Evolutionary conservation across 2,329 filamentous ascomycete species (phyloP).

Genomic region (Neonectria punicea): DNA sequence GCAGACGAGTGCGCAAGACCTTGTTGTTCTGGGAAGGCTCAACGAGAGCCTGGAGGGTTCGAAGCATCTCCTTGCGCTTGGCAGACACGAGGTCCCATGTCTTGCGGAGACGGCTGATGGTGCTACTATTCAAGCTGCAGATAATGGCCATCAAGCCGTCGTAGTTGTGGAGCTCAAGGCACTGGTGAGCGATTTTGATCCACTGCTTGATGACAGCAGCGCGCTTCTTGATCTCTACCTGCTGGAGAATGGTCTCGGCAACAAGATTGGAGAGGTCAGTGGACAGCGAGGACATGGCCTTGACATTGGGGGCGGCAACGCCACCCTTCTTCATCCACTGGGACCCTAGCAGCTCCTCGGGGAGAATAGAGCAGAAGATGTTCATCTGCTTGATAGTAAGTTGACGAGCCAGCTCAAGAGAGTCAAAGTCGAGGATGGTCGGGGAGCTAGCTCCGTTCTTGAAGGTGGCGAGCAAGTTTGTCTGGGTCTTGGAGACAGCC

Average conservation of each 20-base stretch:
- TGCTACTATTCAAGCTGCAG: slow-evolving; percentile 91
- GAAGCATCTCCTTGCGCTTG: slow-evolving; percentile 84
- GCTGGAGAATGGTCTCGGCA: slow-evolving; percentile 88
- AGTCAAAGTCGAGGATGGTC: slow-evolving; percentile 89
- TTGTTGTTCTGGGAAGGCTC: slow-evolving; percentile 94
- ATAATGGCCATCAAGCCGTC: slow-evolving; percentile 97
- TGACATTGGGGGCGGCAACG: slow-evolving; percentile 85
- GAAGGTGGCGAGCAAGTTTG: slow-evolving; percentile 77
- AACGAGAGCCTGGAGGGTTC: slow-evolving; percentile 83
- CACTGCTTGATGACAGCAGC: slow-evolving; percentile 94
- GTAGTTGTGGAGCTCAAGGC: slow-evolving; percentile 92
- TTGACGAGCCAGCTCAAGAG: slow-evolving; percentile 89
- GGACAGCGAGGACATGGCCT: slow-evolving; percentile 91
- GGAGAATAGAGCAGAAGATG: slow-evolving; percentile 91
- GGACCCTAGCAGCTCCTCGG: slow-evolving; percentile 89
- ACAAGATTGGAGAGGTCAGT: slow-evolving; percentile 94
- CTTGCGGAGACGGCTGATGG: slow-evolving; percentile 85
- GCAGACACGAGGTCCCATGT: slow-evolving; percentile 92
- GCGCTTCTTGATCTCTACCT: slow-evolving; percentile 92
- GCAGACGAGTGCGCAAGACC: slow-evolving; percentile 81
- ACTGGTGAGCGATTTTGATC: slow-evolving; percentile 93
- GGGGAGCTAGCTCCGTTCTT: slow-evolving; percentile 76
- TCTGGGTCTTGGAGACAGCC: slow-evolving; percentile 79
- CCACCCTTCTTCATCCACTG: slow-evolving; percentile 94
- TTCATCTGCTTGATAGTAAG: slow-evolving; percentile 91